Evolutionary conservation across 176 grass and related monocot species (phyloP), one percentile per base, ranked within the genome.

Genomic region (Phyllostachys edulis): DNA sequence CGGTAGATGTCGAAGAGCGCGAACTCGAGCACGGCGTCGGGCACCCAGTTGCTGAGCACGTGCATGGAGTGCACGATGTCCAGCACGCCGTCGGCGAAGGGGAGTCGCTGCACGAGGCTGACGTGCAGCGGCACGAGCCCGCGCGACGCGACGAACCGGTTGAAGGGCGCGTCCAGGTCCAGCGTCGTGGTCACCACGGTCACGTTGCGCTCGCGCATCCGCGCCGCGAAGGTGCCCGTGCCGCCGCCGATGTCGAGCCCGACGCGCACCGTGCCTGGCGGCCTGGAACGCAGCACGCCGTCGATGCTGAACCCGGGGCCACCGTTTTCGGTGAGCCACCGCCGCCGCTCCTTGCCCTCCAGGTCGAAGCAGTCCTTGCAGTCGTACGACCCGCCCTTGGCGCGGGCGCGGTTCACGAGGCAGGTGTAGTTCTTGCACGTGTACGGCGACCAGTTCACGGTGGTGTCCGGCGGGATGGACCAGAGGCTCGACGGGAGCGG

Each of bases 301-400:
- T 97, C 94, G 64, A 97, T 90, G 57, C 90, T 81, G 84, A 89
- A 94, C 21, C 82, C 90, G 0, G 84, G 56, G 0, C 83, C 90
- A 4, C 92, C 84, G 52, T 85, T 92, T 86, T 94, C 92, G 13
- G 67, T 14, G 44, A 89, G 67, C 90, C 94, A 97, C 68, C 94
- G 88, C 67, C 73, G 82, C 44, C 87, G 85, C 86, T 94, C 94
- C 77, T 93, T 77, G 6, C 94, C 94, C 3, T 15, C 50, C 42
- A 97, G 89, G 89, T 97, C 80, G 82, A 97, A 97, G 75, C 95
- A 97, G 69, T 97, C 92, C 80, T 94, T 97, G 84, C 95, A 97
- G 85, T 94, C 91, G 75, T 66, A 78, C 20, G 90, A 32, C 4
- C 77, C 71, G 24, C 94, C 94, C 42, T 88, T 69, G 21, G 40